Evolutionary conservation across 78 protist species (phyloP), one percentile per base, ranked within the genome.

Genomic region (Cavenderia fasciculata): DNA sequence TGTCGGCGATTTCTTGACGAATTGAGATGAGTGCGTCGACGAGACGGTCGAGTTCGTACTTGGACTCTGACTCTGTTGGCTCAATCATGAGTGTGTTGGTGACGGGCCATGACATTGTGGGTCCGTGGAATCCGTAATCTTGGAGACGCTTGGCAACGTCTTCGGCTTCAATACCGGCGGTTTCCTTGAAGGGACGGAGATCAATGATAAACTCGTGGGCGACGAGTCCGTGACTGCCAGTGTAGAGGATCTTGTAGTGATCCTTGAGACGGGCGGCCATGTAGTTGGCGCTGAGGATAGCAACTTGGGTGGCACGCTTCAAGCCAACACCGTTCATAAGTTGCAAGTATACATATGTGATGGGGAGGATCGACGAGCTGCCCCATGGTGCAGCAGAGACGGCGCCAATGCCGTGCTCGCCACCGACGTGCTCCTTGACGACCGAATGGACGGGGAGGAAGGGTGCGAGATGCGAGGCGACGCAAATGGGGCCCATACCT

Each of bases 401-500:
- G 16, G 98, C 86, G 43, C 97, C 95, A 33, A 94, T 82, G 12
- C 95, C 71, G 57, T 86, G 16, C 43, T 59, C 76, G 36, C 93
- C 94, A 52, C 95, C 93, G 14, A 66, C 76, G 29, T 46, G n/a
- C 16, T 21, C 52, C 52, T 62, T 84, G 18, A 72, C 75, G 4
- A 73, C 82, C 29, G 87, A 54, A 78, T 86, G 93, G 47, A 93
- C 97, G 18, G 95, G 85, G n/a, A 97, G 93, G 97, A 75, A 95
- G 23, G 97, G 97, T 3, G 88, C 84, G 40, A 96, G 86, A 68
- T 96, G 96, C 51, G 49, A n/a, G 52, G 19, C 51, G 19, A 96
- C 98, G 21, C 99, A 96, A 61, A 98, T 98, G 63, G 99, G 99
- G 33, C 99, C 99, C 97, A 97, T 95, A 57, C 99, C 99, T 19